These are phyloP conservation scores for Clonostachys solani DNA, from an alignment of 2,329 filamentous ascomycete genomes.

Conservation along the genomic window DNA sequence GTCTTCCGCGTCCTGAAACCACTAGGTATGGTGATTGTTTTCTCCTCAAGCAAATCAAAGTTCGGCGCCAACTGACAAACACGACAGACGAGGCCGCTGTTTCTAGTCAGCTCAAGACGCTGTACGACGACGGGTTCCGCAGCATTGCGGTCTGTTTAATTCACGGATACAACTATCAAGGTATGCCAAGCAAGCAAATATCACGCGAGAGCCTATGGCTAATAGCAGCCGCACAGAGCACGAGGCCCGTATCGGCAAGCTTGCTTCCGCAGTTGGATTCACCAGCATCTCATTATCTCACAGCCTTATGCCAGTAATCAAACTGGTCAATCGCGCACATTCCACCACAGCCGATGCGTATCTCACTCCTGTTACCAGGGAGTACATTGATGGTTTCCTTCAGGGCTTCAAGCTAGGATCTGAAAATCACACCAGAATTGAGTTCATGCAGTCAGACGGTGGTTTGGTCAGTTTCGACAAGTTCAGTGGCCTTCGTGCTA, in stretches of 20 bases:
- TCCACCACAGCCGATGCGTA: constrained; percentile 37
- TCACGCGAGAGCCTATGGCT: no score
- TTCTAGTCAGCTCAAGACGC: constrained; percentile 48
- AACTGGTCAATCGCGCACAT: constrained; percentile 32
- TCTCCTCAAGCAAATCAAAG: no score
- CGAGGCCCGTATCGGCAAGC: constrained; percentile 25
- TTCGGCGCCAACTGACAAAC: no score
- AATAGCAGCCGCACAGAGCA: constrained; percentile 48
- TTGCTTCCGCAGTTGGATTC: constrained; percentile 20
- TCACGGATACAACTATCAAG: constrained; percentile 67
- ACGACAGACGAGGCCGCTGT: constrained; percentile 33
- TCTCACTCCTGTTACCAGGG: constrained; percentile 30
- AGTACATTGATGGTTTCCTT: constrained; percentile 25
- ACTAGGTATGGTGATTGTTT: neutral
- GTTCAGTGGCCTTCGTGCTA: constrained; percentile 1
- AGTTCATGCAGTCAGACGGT: constrained; percentile 6
- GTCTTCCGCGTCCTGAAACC: neutral
- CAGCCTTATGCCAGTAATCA: constrained; percentile 31
- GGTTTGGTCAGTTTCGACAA: constrained; percentile 7
- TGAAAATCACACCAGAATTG: neutral
- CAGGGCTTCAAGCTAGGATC: neutral
- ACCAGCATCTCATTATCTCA: neutral
- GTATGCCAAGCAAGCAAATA: no score
- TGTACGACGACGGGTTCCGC: constrained; percentile 56
- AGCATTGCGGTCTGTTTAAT: constrained; percentile 69